Conservation (phyloP, 2,329 filamentous ascomycete species). For the Xylariaceae sp. region DNA sequence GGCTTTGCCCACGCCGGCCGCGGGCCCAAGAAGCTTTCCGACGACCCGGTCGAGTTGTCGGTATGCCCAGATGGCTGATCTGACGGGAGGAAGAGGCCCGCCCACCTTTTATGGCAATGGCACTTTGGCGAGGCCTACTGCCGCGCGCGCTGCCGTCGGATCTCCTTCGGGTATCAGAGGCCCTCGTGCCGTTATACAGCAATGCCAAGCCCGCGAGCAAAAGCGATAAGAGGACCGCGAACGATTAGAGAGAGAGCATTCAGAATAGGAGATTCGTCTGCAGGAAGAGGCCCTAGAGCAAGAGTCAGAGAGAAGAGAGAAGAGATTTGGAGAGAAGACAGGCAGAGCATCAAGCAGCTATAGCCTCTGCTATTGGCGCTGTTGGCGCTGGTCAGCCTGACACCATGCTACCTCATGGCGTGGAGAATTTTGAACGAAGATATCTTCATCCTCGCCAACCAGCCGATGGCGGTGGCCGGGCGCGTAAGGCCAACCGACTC, state of each 20-base stretch:
- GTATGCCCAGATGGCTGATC: slow-evolving; percentile 87
- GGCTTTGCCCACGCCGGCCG: too few species aligned
- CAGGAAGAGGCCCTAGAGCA: slow-evolving; percentile 48
- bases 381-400: slow-evolving; percentile 7
- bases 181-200: slow-evolving; percentile 86
- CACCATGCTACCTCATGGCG: slow-evolving; percentile 12
- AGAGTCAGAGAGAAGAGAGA: slow-evolving; percentile 55
- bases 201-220: slow-evolving; percentile 70
- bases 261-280: slow-evolving; percentile 48
- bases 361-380: slow-evolving; percentile 14
- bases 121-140: slow-evolving; percentile 36
- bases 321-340: slow-evolving; percentile 32
- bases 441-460: slow-evolving; percentile 12
- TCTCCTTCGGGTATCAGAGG: slow-evolving; percentile 66
- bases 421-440: too few species aligned
- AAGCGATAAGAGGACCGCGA: slow-evolving; percentile 53
- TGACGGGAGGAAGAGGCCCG: slow-evolving; percentile 51
- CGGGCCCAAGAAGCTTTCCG: slow-evolving; percentile 72
- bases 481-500: too few species aligned
- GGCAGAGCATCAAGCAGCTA: slow-evolving; percentile 37
- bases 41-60: slow-evolving; percentile 79
- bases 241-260: slow-evolving; percentile 48
- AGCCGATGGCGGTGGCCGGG: slow-evolving; percentile 13
- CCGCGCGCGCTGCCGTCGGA: slow-evolving; percentile 43
- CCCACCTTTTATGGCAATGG: slow-evolving; percentile 49